Conservation (phyloP, 2,329 filamentous ascomycete genomes). For the Cadophora gregata region DNA sequence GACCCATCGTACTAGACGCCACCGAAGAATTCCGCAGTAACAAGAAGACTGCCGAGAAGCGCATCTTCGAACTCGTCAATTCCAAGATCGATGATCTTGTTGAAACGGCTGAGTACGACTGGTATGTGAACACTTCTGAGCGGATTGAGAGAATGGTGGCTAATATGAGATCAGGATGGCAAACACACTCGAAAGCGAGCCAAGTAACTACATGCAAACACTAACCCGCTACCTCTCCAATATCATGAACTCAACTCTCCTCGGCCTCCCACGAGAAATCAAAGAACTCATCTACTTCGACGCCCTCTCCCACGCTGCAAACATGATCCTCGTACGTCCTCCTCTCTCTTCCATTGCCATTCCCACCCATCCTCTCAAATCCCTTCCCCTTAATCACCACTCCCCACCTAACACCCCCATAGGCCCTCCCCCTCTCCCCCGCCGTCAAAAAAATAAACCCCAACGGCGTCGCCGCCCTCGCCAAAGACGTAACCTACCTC, state of each 20-base stretch:
- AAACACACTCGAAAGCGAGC: constrained; percentile 68
- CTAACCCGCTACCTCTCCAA: constrained; percentile 91
- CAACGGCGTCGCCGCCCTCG: constrained; percentile 80
- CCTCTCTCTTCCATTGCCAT: constrained; percentile 13
- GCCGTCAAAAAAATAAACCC: constrained; percentile 87
- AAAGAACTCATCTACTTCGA: constrained; percentile 99
- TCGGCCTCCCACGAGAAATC: constrained; percentile 93
- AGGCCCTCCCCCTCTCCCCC: constrained; percentile 25
- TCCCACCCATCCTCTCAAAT: constrained; percentile 8
- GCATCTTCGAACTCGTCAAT: constrained; percentile 98
- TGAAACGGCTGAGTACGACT: constrained; percentile 97
- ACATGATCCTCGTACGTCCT: constrained; percentile 74
- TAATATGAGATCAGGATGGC: constrained; percentile 53
- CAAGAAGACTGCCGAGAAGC: constrained; percentile 95
- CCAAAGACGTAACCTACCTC: constrained; percentile 83
- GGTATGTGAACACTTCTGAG: constrained; percentile 54
- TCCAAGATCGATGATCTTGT: constrained; percentile 98
- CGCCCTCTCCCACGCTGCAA: constrained; percentile 87
- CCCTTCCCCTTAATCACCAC: no score
- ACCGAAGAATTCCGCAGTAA: constrained; percentile 87
- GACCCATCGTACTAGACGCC: constrained; percentile 78
- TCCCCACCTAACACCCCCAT: no score
- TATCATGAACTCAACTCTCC: constrained; percentile 93
- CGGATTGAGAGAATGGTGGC: background rate
- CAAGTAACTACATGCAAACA: constrained; percentile 94